Evolutionary conservation across 2,329 filamentous ascomycete genomes (phyloP).

Genomic region (Penicillium italicum): DNA sequence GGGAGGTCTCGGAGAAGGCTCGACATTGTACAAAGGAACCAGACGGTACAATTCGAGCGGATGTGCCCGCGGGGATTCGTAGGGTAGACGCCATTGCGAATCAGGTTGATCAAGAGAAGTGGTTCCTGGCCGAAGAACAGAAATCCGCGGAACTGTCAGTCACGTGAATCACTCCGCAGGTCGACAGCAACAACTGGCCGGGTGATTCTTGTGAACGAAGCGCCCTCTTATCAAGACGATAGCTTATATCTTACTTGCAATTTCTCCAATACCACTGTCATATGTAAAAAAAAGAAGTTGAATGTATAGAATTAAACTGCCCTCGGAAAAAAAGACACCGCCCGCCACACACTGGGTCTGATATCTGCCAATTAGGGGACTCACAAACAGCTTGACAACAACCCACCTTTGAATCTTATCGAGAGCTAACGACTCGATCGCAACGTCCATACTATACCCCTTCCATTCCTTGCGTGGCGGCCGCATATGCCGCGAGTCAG

Average conservation of each 20-base stretch:
- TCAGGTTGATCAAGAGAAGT: conserved; percentile 7
- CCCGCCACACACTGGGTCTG: conserved; percentile 4
- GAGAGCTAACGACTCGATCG: neutral
- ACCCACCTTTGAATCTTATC: neutral
- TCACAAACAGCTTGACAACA: conserved; percentile 8
- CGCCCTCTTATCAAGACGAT: neutral
- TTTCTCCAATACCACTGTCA: neutral
- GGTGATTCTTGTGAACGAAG: neutral
- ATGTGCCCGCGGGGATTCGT: conserved; percentile 24
- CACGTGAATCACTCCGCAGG: conserved; percentile 24
- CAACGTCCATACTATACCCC: neutral
- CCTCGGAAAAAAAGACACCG: conserved; percentile 7
- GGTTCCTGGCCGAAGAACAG: conserved; percentile 13
- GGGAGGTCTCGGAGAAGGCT: conserved; percentile 34
- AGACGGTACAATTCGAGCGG: conserved; percentile 20
- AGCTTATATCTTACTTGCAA: conserved; percentile 2
- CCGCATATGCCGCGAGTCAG: conserved; percentile 36
- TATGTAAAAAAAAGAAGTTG: neutral
- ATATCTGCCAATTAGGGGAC: conserved; percentile 12
- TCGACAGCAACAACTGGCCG: neutral
- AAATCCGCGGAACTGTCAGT: conserved; percentile 22
- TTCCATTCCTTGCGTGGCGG: conserved; percentile 28
- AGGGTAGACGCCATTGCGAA: conserved; percentile 34
- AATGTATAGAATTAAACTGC: conserved; percentile 3
- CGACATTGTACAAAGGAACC: conserved; percentile 29